phyloP scores from a whole-genome alignment of 495 filamentous ascomycete species.

The Penicillium canescens region DNA sequence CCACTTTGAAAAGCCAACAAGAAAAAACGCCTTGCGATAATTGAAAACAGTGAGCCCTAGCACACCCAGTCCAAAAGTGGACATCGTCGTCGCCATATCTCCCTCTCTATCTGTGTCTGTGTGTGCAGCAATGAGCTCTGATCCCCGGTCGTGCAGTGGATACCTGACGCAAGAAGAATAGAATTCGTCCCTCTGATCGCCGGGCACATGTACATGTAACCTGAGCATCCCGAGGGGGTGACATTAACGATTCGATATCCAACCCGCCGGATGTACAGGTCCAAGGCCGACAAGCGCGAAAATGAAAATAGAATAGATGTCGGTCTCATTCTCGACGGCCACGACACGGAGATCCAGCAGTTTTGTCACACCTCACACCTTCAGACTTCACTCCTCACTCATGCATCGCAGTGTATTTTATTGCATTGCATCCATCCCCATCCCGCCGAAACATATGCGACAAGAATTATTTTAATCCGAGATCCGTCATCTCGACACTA shows the following conservation, averaged over 20 bases:
- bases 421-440: neutral
- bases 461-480: constrained; percentile 41
- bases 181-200: too few species aligned
- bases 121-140: too few species aligned
- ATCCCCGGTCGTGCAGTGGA: too few species aligned
- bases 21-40: constrained; percentile 25
- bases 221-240: too few species aligned
- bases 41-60: constrained; percentile 13
- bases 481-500: constrained; percentile 58
- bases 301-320: too few species aligned
- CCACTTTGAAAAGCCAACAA: constrained; percentile 15
- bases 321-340: too few species aligned
- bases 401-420: neutral
- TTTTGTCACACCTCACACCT: neutral
- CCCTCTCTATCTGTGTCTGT: neutral
- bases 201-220: too few species aligned
- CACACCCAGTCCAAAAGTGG: neutral
- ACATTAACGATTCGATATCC: too few species aligned
- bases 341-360: too few species aligned
- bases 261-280: too few species aligned
- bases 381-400: neutral
- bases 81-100: neutral
- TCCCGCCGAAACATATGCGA: neutral
- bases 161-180: too few species aligned
- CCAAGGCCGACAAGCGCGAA: too few species aligned